These are phyloP conservation scores for Acanthamoeba triangularis DNA, from an alignment of 208 protist genomes.

Conservation along the genomic window DNA sequence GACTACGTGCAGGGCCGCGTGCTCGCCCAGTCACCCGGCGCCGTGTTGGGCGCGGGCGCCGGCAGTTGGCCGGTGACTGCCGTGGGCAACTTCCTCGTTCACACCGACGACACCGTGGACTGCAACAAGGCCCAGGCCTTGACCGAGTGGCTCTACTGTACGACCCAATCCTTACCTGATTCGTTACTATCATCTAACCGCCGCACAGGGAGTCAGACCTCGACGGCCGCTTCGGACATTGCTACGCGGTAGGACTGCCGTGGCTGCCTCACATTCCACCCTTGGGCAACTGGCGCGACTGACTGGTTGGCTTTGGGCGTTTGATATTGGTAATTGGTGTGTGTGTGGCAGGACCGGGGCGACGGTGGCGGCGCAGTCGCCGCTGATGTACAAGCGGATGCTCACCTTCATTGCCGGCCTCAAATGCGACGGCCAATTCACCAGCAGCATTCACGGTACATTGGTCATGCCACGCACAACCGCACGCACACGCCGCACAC, in stretches of 20 bases:
- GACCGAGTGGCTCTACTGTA: constrained; percentile 55
- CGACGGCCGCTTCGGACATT: neutral
- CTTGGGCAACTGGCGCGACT: too few relatives aligned
- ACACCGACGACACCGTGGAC: neutral
- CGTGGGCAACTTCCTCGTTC: neutral
- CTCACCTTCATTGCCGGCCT: neutral
- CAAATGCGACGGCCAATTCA: neutral
- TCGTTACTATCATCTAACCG: neutral
- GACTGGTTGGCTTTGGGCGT: too few relatives aligned
- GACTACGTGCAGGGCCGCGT: neutral
- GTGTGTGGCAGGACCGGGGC: neutral
- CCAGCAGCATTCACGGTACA: neutral
- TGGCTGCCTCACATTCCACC: too few relatives aligned
- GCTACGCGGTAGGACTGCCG: neutral
- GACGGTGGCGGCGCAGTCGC: neutral
- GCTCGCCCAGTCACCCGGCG: neutral
- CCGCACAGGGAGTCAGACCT: neutral
- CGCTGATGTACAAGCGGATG: neutral
- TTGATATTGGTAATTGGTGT: too few relatives aligned
- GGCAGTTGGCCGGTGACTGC: constrained; percentile 28
- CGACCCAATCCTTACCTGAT: neutral
- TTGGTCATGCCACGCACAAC: neutral
- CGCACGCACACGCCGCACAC: too few relatives aligned
- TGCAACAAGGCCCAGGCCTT: constrained; percentile 65
- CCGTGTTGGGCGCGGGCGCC: neutral